These are phyloP conservation scores for Coniochaeta pulveracea DNA, from an alignment of 2,329 filamentous ascomycete genomes.

Conservation along the genomic window DNA sequence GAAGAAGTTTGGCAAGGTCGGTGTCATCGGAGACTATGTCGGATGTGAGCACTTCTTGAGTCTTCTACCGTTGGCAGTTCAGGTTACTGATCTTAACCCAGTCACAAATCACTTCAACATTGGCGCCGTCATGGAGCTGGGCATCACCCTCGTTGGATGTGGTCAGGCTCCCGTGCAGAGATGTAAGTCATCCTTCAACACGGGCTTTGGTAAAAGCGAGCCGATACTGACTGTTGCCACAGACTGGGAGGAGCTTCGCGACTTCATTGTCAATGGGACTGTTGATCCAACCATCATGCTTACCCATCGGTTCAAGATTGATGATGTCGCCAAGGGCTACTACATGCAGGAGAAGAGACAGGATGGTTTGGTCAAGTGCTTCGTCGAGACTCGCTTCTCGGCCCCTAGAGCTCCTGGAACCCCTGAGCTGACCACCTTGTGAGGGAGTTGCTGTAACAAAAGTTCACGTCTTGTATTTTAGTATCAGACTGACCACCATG, in stretches of 20 bases:
- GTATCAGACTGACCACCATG: too few relatives aligned
- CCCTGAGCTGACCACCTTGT: slow-evolving; percentile 6
- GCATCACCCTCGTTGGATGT: slow-evolving; percentile 7
- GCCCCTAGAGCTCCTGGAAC: slow-evolving; percentile 5
- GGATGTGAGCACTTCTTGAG: slow-evolving; percentile 5
- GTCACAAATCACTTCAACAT: slow-evolving; percentile 10
- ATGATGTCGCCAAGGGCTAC: slow-evolving; percentile 8
- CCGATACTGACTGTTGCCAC: not conserved
- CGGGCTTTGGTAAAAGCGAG: not conserved
- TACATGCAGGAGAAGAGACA: slow-evolving; percentile 8
- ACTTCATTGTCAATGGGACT: slow-evolving; percentile 6
- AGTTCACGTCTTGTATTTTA: too few relatives aligned
- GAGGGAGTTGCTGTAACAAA: too few relatives aligned
- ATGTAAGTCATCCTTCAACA: slow-evolving; percentile 6
- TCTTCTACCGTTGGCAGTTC: not conserved
- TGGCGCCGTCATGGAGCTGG: slow-evolving; percentile 8
- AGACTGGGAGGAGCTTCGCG: slow-evolving; percentile 7
- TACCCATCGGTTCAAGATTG: slow-evolving; percentile 7
- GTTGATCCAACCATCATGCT: slow-evolving; percentile 7
- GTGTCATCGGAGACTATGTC: slow-evolving; percentile 8
- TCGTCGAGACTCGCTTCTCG: slow-evolving; percentile 8
- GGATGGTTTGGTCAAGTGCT: slow-evolving; percentile 8
- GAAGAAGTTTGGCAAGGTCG: slow-evolving; percentile 7
- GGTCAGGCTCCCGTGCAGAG: slow-evolving; percentile 9
- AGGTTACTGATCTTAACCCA: not conserved